Base-by-base conservation (phyloP, 2,329 filamentous ascomycete species). In the Hymenoscyphus salicellus region DNA sequence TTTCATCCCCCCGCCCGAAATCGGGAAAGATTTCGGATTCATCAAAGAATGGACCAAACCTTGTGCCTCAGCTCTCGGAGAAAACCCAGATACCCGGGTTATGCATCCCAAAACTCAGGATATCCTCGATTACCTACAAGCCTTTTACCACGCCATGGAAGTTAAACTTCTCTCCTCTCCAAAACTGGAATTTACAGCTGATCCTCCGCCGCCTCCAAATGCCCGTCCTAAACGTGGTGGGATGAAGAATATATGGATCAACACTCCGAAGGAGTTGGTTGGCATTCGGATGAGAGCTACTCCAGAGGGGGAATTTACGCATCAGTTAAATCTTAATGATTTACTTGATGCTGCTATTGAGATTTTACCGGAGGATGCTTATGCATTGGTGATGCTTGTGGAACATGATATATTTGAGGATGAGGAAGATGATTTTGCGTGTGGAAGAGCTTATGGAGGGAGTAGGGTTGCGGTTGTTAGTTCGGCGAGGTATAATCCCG, bases 381-480 rank as follows among this genome's bases (percentile, higher is more conserved):
- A 71, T 62, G 71, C 72, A 1, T 20, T 74, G 10, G 16, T 73
- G 5, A 63, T 74, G 33, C 61, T 74, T 11, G 68, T 73, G 2
- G 63, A 72, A 5, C 71, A 73, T 46, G 72, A 74, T 58, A 61
- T 74, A 5, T 74, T 71, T 30, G 72, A 74, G 62, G 72, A 73
- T 32, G 58, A 88, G 0, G 84, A 89, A 0, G 88, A 90, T 65
- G 82, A 86, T 23, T 91, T 90, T 70, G 86, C 83, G 61, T 89
- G 87, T 66, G 88, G 88, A 0, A 77, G 87, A 32, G 87, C 88
- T 0, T 91, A 87, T 72, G 88, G 88, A 0, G 85, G 82, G 0
- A 86, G 83, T 64, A 79, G 88, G 4, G 82, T 91, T 1, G 81
- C 82, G 0, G 82, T 90, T 0, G 84, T 91, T 0, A 86, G 84